phyloP scores from a whole-genome alignment of 805 yeast genomes.

The Lachancea sp. region DNA sequence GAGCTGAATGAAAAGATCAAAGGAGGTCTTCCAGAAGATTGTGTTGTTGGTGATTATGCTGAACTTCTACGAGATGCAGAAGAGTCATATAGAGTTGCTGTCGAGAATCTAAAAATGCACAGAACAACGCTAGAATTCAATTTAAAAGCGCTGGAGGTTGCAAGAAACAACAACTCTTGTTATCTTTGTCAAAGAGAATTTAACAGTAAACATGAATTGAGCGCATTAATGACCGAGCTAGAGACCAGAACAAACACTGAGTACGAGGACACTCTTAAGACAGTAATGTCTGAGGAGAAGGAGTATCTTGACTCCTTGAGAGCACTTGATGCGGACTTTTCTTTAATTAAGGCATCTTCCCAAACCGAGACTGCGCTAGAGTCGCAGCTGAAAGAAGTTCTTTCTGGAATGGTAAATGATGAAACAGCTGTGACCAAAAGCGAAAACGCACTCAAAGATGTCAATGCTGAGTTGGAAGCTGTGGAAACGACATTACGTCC shows the following conservation, averaged over 20 bases:
- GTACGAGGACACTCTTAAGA: constrained; percentile 30
- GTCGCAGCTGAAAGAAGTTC: constrained; percentile 8
- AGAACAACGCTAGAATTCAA: constrained; percentile 68
- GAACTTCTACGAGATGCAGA: constrained; percentile 49
- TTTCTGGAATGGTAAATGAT: not conserved
- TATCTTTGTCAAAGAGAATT: constrained; percentile 67
- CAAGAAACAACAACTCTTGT: constrained; percentile 54
- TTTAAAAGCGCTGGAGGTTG: constrained; percentile 57
- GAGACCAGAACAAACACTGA: constrained; percentile 29
- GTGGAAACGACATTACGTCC: constrained; percentile 25
- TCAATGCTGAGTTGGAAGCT: constrained; percentile 15
- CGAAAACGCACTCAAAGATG: constrained; percentile 23
- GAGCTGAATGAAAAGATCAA: constrained; percentile 19
- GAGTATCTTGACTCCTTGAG: constrained; percentile 23
- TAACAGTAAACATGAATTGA: constrained; percentile 32
- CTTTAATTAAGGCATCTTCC: constrained; percentile 9
- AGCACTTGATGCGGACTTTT: constrained; percentile 21
- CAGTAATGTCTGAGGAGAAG: constrained; percentile 32
- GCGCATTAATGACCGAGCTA: constrained; percentile 26
- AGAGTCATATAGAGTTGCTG: constrained; percentile 51
- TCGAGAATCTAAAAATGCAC: constrained; percentile 60
- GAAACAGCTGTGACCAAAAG: constrained; percentile 21
- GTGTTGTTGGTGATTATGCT: constrained; percentile 45
- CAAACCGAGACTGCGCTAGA: constrained; percentile 8
- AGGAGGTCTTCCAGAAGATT: constrained; percentile 34